Base-by-base conservation (phyloP, 1,139 yeast genomes). In the Suhomyces choctaworum region DNA sequence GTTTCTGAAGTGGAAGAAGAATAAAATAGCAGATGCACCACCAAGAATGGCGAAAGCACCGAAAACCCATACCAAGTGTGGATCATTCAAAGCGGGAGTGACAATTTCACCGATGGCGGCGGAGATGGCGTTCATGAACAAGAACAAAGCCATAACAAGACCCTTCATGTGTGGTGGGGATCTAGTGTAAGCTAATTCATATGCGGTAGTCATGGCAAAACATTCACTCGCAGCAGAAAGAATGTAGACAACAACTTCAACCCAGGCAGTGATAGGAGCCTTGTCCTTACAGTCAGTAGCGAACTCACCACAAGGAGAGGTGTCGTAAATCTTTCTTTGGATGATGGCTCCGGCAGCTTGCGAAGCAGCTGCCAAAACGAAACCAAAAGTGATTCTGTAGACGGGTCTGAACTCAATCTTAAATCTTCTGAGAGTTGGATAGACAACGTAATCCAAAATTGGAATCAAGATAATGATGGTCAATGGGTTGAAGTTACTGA, bases 151-250 rank as follows among this genome's bases (percentile, higher is more conserved):
- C 77, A 80, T 73, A 33, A 81, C 83, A 45, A 82, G 68, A 34
- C 85, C 79, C 55, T 80, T 79, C 83, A 81, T 78, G 31, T 71
- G 66, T 10, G 73, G 77, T 32, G 89, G 87, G 21, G 88, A 74
- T 55, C 82, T 71, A 2, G 85, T 73, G 56, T 80, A 82, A 7
- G 89, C 88, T 49, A 80, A 67, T 57, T 81, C 88, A 50, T 80
- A 79, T 38, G 79, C 84, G 12, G 88, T 79, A 34, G 80, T 76
- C 42, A 66, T 77, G 22, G 85, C 82, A 50, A 81, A 80, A 63
- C 85, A 80, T 60, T 82, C 89, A 40, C 84, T 78, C 16, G 76
- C 65, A 23, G 88, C 87, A 37, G 78, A 75, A 32, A 79, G 56
- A 27, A 74, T 66, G 52, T 73, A 82, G 42, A 76, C 62, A 16